phyloP scores from a whole-genome alignment of 1,139 yeast species.

The Suhomyces anneliseae region DNA sequence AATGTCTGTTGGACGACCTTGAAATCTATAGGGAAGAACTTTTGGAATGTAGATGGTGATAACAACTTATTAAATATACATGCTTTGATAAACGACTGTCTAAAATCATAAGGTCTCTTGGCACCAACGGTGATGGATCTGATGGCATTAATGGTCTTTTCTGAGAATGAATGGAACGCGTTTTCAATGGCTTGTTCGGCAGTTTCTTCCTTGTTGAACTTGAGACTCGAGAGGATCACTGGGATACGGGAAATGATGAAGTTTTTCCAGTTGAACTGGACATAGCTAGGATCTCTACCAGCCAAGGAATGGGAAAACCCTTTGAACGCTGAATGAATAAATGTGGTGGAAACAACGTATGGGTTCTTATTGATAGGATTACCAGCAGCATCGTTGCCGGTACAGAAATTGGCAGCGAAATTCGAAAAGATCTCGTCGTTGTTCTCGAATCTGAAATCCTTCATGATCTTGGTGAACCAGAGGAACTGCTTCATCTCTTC shows the following conservation, averaged over 20 bases:
- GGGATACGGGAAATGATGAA: constrained; percentile 36
- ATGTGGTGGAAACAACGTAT: constrained; percentile 19
- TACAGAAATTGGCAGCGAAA: constrained; percentile 13
- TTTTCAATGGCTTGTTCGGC: constrained; percentile 16
- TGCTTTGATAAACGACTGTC: constrained; percentile 57
- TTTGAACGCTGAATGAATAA: constrained; percentile 22
- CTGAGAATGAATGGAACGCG: constrained; percentile 18
- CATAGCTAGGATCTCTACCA: constrained; percentile 23
- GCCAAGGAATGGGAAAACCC: constrained; percentile 20
- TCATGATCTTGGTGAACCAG: constrained; percentile 32
- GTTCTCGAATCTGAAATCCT: constrained; percentile 24
- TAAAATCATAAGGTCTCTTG: constrained; percentile 44
- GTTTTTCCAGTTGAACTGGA: constrained; percentile 36
- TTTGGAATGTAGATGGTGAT: constrained; percentile 42
- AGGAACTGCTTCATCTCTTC: constrained; percentile 27
- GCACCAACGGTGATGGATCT: constrained; percentile 12
- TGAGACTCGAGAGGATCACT: constrained; percentile 18
- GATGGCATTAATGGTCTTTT: constrained; percentile 9
- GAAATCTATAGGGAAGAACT: constrained; percentile 37
- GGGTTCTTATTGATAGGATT: constrained; percentile 11
- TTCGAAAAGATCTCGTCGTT: constrained; percentile 15
- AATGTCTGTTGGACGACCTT: constrained; percentile 32
- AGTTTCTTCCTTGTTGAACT: constrained; percentile 13
- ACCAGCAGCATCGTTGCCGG: constrained; percentile 9
- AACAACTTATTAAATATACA: constrained; percentile 41